Evolutionary conservation across 495 filamentous ascomycete genomes (phyloP), one percentile per base, ranked within the genome.

Genomic region (Xylaria curta): DNA sequence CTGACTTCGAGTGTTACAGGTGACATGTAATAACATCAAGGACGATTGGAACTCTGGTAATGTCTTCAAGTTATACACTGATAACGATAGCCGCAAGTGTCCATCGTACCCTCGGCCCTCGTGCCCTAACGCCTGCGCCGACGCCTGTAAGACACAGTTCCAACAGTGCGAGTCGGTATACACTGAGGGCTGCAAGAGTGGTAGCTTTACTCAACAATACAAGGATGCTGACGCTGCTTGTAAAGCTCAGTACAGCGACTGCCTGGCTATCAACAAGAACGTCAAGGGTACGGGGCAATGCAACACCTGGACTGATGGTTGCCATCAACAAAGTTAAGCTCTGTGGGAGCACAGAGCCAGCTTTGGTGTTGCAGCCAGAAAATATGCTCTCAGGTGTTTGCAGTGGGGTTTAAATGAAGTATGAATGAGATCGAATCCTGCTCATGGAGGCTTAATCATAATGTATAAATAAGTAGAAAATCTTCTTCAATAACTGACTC

Each of bases 131-230:
- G 85, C 80, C 51, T 87, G 85, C 75, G 66, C 76, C 56, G 83
- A 84, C 71, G 85, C 85, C 46, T 87, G 85, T 76, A 79, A 84
- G 75, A 78, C 76, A 66, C 85, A 87, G 79, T 85, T 80, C 72
- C 76, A 83, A 24, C 79, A 81, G 56, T 87, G 85, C 72, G 71
- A 81, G 44, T 70, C 76, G 40, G 81, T 80, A 33, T 87, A 86
- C 72, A 82, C 81, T 59, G 59, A 83, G 73, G 78, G 82, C 0
- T 86, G 85, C 80, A 74, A 76, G 62, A 69, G 69, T 62, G 62
- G 73, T 15, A 56, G 58, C 40, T 75, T 74, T 68, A 72, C 54
- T 0, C 78, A 81, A 38, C 78, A 67, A 33, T 77, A 75, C 36
- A 64, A 36, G 17, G 76, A 65, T 17, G 84, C 84, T 9, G 74